phyloP scores from a whole-genome alignment of 176 grass and related monocot species.

The Paspalum vaginatum region DNA sequence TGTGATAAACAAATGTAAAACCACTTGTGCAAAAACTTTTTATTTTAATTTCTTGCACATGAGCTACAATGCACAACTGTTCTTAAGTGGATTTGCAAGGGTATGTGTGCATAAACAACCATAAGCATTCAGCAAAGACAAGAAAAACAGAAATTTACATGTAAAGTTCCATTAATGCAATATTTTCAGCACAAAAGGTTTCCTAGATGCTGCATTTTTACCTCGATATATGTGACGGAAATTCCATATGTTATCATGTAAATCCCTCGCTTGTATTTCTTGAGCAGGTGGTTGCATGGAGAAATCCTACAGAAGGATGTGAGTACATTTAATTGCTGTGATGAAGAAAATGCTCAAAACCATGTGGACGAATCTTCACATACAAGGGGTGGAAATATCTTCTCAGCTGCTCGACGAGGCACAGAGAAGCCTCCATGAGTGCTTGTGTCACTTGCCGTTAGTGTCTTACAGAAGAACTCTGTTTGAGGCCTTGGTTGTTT shows the following conservation, averaged over 20 bases:
- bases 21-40: neutral
- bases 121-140: neutral
- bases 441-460: conserved; percentile 78
- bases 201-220: conserved; percentile 24
- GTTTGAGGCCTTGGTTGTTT: conserved; percentile 62
- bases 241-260: conserved; percentile 68
- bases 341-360: conserved; percentile 11
- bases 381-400: conserved; percentile 70
- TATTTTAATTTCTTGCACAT: neutral
- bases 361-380: conserved; percentile 16
- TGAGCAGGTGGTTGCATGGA: conserved; percentile 67
- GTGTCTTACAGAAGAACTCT: conserved; percentile 78
- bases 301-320: conserved; percentile 53
- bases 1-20: neutral
- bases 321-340: conserved; percentile 2
- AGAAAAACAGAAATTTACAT: neutral
- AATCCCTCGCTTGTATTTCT: conserved; percentile 71
- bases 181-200: neutral
- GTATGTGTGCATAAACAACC: neutral
- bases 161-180: neutral
- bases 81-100: neutral
- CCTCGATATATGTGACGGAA: conserved; percentile 78
- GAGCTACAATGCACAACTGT: neutral
- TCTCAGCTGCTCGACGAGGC: conserved; percentile 68
- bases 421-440: conserved; percentile 80